Evolutionary conservation across 1,284 basidiomycete species (phyloP), one percentile per base, ranked within the genome.

Genomic region (Leccinum insolens): DNA sequence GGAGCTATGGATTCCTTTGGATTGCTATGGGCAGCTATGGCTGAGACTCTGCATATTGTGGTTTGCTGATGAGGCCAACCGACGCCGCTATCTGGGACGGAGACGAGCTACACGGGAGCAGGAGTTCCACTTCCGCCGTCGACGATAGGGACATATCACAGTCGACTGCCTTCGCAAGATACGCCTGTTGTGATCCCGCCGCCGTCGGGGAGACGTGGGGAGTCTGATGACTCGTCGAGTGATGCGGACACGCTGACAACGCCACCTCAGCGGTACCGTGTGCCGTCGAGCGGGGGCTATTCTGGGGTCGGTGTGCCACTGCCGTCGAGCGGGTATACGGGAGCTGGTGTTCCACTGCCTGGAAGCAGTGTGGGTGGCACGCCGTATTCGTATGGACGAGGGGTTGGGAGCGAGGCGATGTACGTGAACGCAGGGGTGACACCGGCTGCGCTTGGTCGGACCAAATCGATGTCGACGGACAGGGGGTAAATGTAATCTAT

Each of bases 171-270:
- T 0, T 74, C 69, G n/a, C 65, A 20, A 28, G 70, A 65, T 8
- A 72, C 73, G 2, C 66, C 71, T 0, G 75, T 67, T 12, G 77
- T 79, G 1, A 78, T 77, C 7, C 78, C 75, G 3, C 74, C 76
- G 15, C 78, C 77, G 3, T 73, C 69, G 11, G 77, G 69, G 37
- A 59, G 68, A 15, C 63, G 52, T 5, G 70, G 58, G 7, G 71
- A 74, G 12, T 69, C 77, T 15, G 72, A 74, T 4, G 71, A 69
- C 0, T 71, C 77, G 25, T 76, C 76, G 69, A 78, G 77, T 12
- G 78, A 79, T 9, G 71, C 41, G 6, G 75, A 79, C 55, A 77
- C 77, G 55, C 60, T 77, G 44, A 61, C 73, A 59, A 77, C 77
- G 39, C 76, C 75, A 2, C 74, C 71, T 1, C 12, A 41, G 9